These are phyloP conservation scores for Exophiala spinifera DNA, from an alignment of 2,329 filamentous ascomycete species.

Conservation along the genomic window DNA sequence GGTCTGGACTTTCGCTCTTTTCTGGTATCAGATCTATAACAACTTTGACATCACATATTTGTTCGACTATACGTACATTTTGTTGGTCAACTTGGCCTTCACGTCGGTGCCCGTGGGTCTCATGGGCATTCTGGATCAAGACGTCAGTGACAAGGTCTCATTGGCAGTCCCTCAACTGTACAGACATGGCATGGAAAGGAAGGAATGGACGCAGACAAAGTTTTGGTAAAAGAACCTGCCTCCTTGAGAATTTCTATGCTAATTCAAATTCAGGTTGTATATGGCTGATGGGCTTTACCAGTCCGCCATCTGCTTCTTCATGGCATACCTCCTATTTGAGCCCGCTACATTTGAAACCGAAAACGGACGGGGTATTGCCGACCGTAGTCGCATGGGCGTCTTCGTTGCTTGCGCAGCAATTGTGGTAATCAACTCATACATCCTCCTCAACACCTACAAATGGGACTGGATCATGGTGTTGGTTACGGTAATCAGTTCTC, in stretches of 20 bases:
- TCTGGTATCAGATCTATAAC: conserved; percentile 96
- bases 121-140: conserved; percentile 95
- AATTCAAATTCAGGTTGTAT: conserved; percentile 62
- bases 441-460: conserved; percentile 91
- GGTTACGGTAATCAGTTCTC: conserved; percentile 74
- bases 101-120: conserved; percentile 92
- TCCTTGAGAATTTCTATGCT: conserved; percentile 5
- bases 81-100: conserved; percentile 94
- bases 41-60: conserved; percentile 96
- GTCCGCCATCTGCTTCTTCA: conserved; percentile 88
- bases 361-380: conserved; percentile 72
- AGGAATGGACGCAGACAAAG: conserved; percentile 93
- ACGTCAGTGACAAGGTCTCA: conserved; percentile 90
- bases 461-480: conserved; percentile 97
- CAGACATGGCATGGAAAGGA: conserved; percentile 87
- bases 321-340: conserved; percentile 77
- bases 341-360: conserved; percentile 65
- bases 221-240: conserved; percentile 69
- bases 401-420: conserved; percentile 83
- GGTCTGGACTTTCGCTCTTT: conserved; percentile 92
- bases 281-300: conserved; percentile 96
- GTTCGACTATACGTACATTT: conserved; percentile 96
- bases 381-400: conserved; percentile 79
- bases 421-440: conserved; percentile 87
- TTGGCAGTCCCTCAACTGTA: conserved; percentile 94